A percentile compares a stretch with the other conserved stretches of the same genome.
Evolutionary conservation across 768 basidiomycete genomes (phyloP).

Genomic region (Leucogyrophana mollusca): DNA sequence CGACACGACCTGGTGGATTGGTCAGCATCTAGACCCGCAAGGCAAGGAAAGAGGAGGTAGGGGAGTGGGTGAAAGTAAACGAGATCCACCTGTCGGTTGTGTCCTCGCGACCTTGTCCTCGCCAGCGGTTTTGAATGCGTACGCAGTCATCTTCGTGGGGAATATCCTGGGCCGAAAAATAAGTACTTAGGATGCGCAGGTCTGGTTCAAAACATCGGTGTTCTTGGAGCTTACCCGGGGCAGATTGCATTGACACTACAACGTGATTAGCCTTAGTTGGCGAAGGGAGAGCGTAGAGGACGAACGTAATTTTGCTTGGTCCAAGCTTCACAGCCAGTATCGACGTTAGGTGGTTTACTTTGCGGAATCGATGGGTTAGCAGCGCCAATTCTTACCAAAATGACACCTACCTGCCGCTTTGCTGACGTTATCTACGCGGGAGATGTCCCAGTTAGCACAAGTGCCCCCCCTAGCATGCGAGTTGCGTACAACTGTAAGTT

Average conservation of each 20-base stretch:
- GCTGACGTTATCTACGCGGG: slow-evolving; percentile 63
- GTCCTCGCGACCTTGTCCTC: slow-evolving; percentile 46
- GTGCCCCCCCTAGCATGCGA: too few relatives aligned
- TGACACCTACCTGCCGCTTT: slow-evolving; percentile 66
- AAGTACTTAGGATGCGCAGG: background rate
- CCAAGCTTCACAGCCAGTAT: slow-evolving; percentile 67
- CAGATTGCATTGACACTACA: slow-evolving; percentile 79
- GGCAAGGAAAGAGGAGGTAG: background rate
- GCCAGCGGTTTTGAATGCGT: slow-evolving; percentile 55
- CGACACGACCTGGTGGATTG: slow-evolving; percentile 64
- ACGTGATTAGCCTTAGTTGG: background rate
- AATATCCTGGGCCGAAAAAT: slow-evolving; percentile 48
- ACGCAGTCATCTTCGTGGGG: slow-evolving; percentile 85
- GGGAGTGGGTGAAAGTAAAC: too few relatives aligned
- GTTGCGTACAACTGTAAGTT: slow-evolving; percentile 81
- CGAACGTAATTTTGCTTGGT: slow-evolving; percentile 62
- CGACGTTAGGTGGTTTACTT: slow-evolving; percentile 78
- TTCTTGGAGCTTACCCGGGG: slow-evolving; percentile 55
- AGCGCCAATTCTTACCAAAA: background rate
- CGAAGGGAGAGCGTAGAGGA: slow-evolving; percentile 8
- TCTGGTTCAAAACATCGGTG: background rate
- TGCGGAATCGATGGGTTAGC: background rate
- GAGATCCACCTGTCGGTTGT: slow-evolving; percentile 64
- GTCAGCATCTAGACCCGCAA: background rate
- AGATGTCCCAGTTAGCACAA: slow-evolving; percentile 1